Base-by-base conservation (phyloP, 225 moss, liverwort and hornwort genomes). In the Physcomitrium patens region DNA sequence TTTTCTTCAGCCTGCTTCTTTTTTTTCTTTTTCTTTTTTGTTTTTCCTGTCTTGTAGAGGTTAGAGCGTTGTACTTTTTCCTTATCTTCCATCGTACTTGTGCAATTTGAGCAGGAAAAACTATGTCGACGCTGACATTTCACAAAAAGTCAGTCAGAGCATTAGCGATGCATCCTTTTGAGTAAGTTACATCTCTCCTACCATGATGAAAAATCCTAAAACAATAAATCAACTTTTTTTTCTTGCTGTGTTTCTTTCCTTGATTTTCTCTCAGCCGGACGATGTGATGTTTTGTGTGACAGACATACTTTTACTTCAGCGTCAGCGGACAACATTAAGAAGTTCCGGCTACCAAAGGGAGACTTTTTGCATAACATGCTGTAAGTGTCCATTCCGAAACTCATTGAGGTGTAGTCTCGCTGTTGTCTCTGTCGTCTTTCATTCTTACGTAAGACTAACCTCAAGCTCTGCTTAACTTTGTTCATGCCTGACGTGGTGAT, bases 101-200 rank as follows among this genome's bases (percentile, higher is more conserved):
- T 69, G 51, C 69, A 58, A 59, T 69, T 48, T 76, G 58, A 64
- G 46, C 81, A 92, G 86, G 92, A 24, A 90, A 87, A 67, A 75
- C 87, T 1, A 90, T 90, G 90, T 87, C 92, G 51, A 92, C 92
- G 27, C 76, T 92, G 49, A 88, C 92, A 3, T 92, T 92, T 75
- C 92, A 89, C 46, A 92, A 92, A 81, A 92, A 92, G 79, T 90
- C 90, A 20, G 92, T 92, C 57, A 82, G 92, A 69, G 92, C 89
- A 27, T 82, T 90, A 46, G 89, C 92, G 11, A 87, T 92, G 87
- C 92, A 90, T 90, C 92, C 92, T 12, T 92, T 92, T 58, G 92
- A 92, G 92, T 92, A 82, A 77, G 89, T 86, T 67, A 24, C 31
- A 67, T 13, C 22, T n/a, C 42, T 26, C 58, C 42, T 50, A 65